Percentiles rank a stretch among this genome's conserved stretches.
phyloP scores from a whole-genome alignment of 192 early-diverging fungal species.

The Gaertneriomyces sp. region DNA sequence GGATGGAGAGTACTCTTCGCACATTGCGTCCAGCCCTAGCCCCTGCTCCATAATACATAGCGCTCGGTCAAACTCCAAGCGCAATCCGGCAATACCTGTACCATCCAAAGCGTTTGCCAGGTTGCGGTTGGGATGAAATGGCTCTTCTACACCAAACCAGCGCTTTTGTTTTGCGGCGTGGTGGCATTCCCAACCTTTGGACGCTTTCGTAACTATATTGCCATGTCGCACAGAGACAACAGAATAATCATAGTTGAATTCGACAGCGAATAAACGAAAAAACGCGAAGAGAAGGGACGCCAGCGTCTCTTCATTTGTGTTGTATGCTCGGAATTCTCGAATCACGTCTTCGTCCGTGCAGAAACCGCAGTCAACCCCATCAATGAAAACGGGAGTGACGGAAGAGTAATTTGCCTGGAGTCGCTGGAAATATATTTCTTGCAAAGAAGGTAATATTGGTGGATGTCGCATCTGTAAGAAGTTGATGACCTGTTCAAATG shows the following conservation, averaged over 20 bases:
- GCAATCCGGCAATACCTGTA: slow-evolving; percentile 69
- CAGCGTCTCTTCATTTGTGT: slow-evolving; percentile 68
- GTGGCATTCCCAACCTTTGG: slow-evolving; percentile 81
- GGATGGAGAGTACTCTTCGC: slow-evolving; percentile 48
- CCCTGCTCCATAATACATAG: slow-evolving; percentile 52
- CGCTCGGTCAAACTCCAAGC: slow-evolving; percentile 77
- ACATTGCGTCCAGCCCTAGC: slow-evolving; percentile 44
- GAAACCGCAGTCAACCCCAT: slow-evolving; percentile 71
- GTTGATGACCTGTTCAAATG: slow-evolving; percentile 58
- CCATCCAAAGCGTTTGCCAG: slow-evolving; percentile 87
- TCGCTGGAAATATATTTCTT: slow-evolving; percentile 50
- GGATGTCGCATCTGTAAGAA: slow-evolving; percentile 88
- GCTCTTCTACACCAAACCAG: slow-evolving; percentile 88
- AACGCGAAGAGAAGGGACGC: slow-evolving; percentile 80
- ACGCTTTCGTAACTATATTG: slow-evolving; percentile 68
- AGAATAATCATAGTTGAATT: slow-evolving; percentile 78
- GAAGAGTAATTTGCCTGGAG: slow-evolving; percentile 12
- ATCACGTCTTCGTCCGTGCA: slow-evolving; percentile 65
- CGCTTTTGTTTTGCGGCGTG: slow-evolving; percentile 13
- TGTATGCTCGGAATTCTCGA: slow-evolving; percentile 54
- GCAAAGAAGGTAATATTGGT: slow-evolving; percentile 84
- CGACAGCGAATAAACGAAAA: slow-evolving; percentile 70
- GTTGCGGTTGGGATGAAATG: slow-evolving; percentile 83
- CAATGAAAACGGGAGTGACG: slow-evolving; percentile 37
- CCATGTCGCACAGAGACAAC: slow-evolving; percentile 83